Evolutionary conservation across 2,329 filamentous ascomycete species (phyloP).

Genomic region (Cyphellophora attinorum): DNA sequence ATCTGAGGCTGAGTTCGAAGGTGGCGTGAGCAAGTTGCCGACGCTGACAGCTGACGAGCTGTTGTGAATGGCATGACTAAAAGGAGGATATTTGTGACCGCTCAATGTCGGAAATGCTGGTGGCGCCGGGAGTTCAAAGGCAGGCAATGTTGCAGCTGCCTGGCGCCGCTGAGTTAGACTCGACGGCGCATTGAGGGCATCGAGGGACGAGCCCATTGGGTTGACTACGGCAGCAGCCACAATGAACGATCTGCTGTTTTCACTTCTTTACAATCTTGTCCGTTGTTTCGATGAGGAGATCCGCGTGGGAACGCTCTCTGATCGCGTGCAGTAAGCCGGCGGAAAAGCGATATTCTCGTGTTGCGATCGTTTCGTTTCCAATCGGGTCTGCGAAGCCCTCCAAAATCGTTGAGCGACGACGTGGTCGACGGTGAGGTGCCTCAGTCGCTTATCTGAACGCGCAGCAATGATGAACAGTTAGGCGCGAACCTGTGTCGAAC

Average conservation of each 20-base stretch:
- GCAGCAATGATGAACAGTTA: no score
- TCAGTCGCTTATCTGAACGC: no score
- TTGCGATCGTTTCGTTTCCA: no score
- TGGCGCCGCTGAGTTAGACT: conserved; percentile 64
- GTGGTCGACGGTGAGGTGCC: no score
- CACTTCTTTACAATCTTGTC: no score
- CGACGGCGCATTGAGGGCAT: conserved; percentile 50
- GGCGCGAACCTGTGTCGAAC: conserved; percentile 2
- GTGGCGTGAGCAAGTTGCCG: conserved; percentile 54
- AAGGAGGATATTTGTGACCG: conserved; percentile 40
- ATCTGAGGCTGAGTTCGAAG: conserved; percentile 46
- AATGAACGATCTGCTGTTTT: no score
- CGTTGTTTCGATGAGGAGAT: no score
- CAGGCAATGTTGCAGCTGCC: conserved; percentile 58
- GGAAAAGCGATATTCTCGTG: no score
- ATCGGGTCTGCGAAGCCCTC: no score
- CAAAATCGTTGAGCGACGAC: no score
- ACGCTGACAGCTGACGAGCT: conserved; percentile 40
- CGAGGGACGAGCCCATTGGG: conserved; percentile 53
- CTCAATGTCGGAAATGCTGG: conserved; percentile 39
- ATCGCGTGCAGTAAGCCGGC: no score
- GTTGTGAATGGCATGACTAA: conserved; percentile 25
- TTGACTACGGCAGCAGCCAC: conserved; percentile 55
- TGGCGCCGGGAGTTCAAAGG: conserved; percentile 59
- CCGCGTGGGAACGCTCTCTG: no score